A percentile compares a stretch with the other conserved stretches of the same genome.
Conservation (phyloP, 2,329 filamentous ascomycete species). For the Parascedosporium putredinis region DNA sequence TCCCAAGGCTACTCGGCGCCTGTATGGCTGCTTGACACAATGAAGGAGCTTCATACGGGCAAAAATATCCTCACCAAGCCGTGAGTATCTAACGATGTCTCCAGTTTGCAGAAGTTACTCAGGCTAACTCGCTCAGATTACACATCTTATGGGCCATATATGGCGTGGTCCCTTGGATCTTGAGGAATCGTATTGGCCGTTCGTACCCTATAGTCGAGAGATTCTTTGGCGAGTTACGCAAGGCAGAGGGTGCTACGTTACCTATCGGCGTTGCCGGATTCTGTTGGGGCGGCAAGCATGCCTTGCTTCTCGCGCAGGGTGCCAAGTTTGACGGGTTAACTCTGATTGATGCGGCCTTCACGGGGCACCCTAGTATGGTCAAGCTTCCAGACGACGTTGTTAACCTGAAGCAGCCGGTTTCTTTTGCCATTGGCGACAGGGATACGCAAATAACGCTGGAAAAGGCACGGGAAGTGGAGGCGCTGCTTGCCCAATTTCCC, state of each 20-base stretch:
- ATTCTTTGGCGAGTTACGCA: constrained; percentile 27
- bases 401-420: constrained; percentile 30
- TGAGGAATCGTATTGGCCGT: constrained; percentile 20
- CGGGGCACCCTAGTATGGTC: constrained; percentile 41
- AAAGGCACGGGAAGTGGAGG: constrained; percentile 22
- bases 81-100: constrained; percentile 13
- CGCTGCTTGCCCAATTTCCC: constrained; percentile 23
- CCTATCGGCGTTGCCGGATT: constrained; percentile 45
- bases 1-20: constrained; percentile 20
- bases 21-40: constrained; percentile 18
- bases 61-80: constrained; percentile 19
- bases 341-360: constrained; percentile 41
- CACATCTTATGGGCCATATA: constrained; percentile 16
- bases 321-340: constrained; percentile 19
- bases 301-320: constrained; percentile 35
- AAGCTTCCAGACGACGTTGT: constrained; percentile 36
- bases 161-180: constrained; percentile 21
- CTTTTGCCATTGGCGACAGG: constrained; percentile 33
- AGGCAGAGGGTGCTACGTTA: constrained; percentile 18
- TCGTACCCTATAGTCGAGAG: constrained; percentile 22
- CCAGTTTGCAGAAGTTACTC: not conserved
- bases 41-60: constrained; percentile 16
- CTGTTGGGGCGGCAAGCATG: constrained; percentile 53
- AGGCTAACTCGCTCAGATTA: constrained; percentile 16
- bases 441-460: constrained; percentile 28